Evolutionary conservation across 768 basidiomycete species (phyloP), one percentile per base, ranked within the genome.

Genomic region (Trametes cubensis): DNA sequence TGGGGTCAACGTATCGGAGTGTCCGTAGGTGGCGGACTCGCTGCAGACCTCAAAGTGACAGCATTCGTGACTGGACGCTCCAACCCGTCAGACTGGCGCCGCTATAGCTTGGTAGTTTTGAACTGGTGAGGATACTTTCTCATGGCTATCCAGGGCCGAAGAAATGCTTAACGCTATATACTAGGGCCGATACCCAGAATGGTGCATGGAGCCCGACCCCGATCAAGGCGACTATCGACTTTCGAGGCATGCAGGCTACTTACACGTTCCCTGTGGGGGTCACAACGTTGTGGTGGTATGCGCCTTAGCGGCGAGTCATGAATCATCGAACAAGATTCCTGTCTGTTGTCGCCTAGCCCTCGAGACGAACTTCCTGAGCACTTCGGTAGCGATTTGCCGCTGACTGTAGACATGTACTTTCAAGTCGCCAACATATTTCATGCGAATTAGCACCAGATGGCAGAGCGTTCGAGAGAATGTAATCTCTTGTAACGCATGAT

Each of bases 241-340:
- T 88, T 74, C 79, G 81, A 53, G 87, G 82, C 2, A 78, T 76
- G 73, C 54, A 83, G 84, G 90, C 88, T 2, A 82, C 77, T 1
- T 88, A 89, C 71, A 89, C 87, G 2, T 92, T 92, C 77, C 89
- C 89, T 2, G 88, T 90, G 13, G 90, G 90, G 23, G 85, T 91
- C 26, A 82, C 81, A 50, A 83, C 82, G 47, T 69, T 83, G 46
- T 80, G 79, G 81, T 83, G 81, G 82, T 83, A 80, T 64, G 79
- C 70, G n/a, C 64, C 69, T 34, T 34, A 34, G 34, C 11, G 34
- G 10, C 34, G 34, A 34, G 10, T n/a, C 28, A 28, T 7, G 28
- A 28, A 28, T 7, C 28, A 11, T 34, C 10, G 10, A 11, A 34
- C 11, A 11, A 11, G 6, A 34, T 2, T 34, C 34, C 10, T 11